These are phyloP conservation scores for Talaromyces sp. DNA, from an alignment of 2,329 filamentous ascomycete species.

Conservation along the genomic window DNA sequence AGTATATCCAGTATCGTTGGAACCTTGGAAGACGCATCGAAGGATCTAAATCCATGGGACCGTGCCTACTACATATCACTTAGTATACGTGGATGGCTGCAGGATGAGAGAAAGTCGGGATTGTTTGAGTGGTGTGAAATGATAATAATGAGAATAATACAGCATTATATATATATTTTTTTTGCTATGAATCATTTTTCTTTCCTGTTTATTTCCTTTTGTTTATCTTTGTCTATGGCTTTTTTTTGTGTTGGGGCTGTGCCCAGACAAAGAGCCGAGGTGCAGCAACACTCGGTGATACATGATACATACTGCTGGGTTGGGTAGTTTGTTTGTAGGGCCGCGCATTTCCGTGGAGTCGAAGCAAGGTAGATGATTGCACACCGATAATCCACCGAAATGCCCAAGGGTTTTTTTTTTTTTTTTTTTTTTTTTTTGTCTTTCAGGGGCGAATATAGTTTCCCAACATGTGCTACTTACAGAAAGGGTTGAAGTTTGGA, in stretches of 20 bases:
- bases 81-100: conserved; percentile 12
- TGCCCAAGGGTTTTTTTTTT: too few species aligned
- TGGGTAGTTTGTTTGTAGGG: neutral
- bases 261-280: neutral
- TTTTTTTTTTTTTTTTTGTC: neutral
- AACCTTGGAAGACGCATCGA: conserved; percentile 35
- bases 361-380: neutral
- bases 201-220: neutral
- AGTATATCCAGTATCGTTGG: too few species aligned
- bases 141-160: too few species aligned
- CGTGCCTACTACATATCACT: conserved; percentile 13
- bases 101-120: conserved; percentile 14
- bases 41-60: conserved; percentile 21
- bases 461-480: neutral
- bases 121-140: too few species aligned
- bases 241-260: neutral
- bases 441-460: neutral
- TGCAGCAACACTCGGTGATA: neutral
- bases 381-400: neutral
- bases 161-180: neutral
- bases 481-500: neutral
- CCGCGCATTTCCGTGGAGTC: neutral
- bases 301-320: neutral
- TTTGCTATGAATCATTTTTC: neutral
- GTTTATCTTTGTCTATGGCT: neutral